Evolutionary conservation across 2,329 filamentous ascomycete genomes (phyloP), one percentile per base, ranked within the genome.

Genomic region (Aspergillus niger): DNA sequence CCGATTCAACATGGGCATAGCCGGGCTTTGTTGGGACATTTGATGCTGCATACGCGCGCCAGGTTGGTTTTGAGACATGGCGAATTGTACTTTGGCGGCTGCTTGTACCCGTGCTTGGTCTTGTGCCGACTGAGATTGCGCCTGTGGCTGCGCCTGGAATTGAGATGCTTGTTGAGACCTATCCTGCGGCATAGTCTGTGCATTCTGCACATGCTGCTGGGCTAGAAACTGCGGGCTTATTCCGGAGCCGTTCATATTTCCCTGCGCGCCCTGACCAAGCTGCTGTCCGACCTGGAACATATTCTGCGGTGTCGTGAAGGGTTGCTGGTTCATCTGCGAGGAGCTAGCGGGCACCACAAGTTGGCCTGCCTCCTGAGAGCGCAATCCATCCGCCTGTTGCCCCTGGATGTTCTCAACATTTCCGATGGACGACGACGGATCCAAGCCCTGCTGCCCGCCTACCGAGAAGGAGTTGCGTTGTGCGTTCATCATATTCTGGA

Each of bases 291-390:
- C 67, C 54, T 72, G 70, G 41, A 79, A 73, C 70, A 79, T 74
- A 63, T 79, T 77, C 60, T 77, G 75, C 55, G 77, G 75, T 5
- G 73, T 73, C 36, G 76, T 67, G 61, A 78, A 77, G n/a, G 74
- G 74, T 20, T 71, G 69, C 49, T 77, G 76, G 48, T 75, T 73
- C 65, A 80, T 82, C 62, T 80, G 79, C 55, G 83, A 83, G 67
- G 83, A 85, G 72, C 85, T 89, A 6, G 85, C 86, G 8, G 86
- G 86, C 3, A 89, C 86, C n/a, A 88, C 86, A 44, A 84, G 76
- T 63, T 86, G 84, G 8, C 86, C 86, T 52, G 83, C 83, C 71
- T 87, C 83, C 67, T 86, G 84, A 15, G 82, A 82, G 55, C 85
- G 83, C 65, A 87, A 73, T n/a, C 84, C 85, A 64, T 86, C 85